Percentiles rank a stretch among this genome's conserved stretches.
Conservation (phyloP, 1,284 basidiomycete genomes). For the Pseudozyma tsukubaensis region DNA sequence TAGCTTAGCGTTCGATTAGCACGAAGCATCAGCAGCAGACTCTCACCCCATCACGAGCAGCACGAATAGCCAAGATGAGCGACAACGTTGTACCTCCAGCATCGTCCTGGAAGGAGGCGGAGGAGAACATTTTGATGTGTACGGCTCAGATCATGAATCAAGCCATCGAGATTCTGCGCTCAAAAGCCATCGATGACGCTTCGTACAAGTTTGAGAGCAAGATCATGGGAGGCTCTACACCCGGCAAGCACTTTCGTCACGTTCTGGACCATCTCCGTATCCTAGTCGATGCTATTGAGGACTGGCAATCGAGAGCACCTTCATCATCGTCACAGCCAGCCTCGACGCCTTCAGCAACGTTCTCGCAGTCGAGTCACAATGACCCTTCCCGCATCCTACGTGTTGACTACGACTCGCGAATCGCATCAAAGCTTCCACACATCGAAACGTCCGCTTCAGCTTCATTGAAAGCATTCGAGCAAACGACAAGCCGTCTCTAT, state of each 20-base stretch:
- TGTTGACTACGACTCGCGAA: conserved; percentile 60
- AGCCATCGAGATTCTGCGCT: conserved; percentile 47
- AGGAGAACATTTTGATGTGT: conserved; percentile 50
- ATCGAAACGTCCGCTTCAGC: conserved; percentile 46
- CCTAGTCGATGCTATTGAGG: conserved; percentile 46
- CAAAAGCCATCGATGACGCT: conserved; percentile 32
- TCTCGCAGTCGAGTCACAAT: not conserved
- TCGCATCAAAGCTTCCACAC: conserved; percentile 27
- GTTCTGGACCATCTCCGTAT: conserved; percentile 59
- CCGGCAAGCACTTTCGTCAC: conserved; percentile 61
- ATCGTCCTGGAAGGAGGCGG: conserved; percentile 38
- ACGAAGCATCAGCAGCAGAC: no score
- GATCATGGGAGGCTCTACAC: conserved; percentile 50
- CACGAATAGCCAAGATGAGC: not conserved
- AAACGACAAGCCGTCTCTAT: conserved; percentile 29
- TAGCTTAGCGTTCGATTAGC: no score
- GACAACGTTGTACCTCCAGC: conserved; percentile 3
- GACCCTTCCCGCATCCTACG: conserved; percentile 10
- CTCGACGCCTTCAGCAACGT: conserved; percentile 1
- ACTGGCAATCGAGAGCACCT: conserved; percentile 16
- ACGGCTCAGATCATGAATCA: conserved; percentile 60
- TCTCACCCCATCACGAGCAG: no score
- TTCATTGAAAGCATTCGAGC: conserved; percentile 49
- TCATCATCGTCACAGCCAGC: not conserved
- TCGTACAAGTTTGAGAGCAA: conserved; percentile 40